Conservation (phyloP, 1,284 basidiomycete species). For the Xerocomus cyaneibrunnescens region DNA sequence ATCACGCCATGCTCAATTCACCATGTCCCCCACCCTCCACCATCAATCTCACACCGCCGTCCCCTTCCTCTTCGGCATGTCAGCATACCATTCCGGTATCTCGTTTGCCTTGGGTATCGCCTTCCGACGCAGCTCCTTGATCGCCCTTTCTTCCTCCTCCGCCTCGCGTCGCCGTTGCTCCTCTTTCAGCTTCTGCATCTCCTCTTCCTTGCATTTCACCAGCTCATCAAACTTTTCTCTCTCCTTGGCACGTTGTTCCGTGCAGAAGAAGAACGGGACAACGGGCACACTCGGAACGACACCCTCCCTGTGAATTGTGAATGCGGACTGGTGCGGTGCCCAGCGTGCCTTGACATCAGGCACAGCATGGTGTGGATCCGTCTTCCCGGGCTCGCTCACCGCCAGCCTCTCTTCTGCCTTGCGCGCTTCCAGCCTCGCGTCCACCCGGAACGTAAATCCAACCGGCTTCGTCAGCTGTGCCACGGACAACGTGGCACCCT, state of each 20-base stretch:
- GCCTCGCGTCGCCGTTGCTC: slow-evolving; percentile 44
- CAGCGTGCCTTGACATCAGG: slow-evolving; percentile 58
- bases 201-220: slow-evolving; percentile 54
- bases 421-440: slow-evolving; percentile 44
- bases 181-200: slow-evolving; percentile 44
- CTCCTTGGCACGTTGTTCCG: slow-evolving; percentile 55
- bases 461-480: slow-evolving; percentile 47
- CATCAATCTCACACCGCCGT: slow-evolving; percentile 23
- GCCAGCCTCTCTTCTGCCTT: slow-evolving; percentile 30
- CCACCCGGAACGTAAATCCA: slow-evolving; percentile 51
- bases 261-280: slow-evolving; percentile 47
- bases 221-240: slow-evolving; percentile 61
- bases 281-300: slow-evolving; percentile 47
- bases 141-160: slow-evolving; percentile 55
- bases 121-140: slow-evolving; percentile 55
- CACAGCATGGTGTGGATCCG: slow-evolving; percentile 31
- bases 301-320: slow-evolving; percentile 45
- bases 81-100: slow-evolving; percentile 73
- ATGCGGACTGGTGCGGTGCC: slow-evolving; percentile 45
- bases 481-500: slow-evolving; percentile 33
- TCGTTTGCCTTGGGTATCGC: slow-evolving; percentile 67
- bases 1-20: slow-evolving; percentile 9
- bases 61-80: slow-evolving; percentile 33
- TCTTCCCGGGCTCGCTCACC: slow-evolving; percentile 27
- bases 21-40: neutral